phyloP scores from a whole-genome alignment of 2,329 filamentous ascomycete genomes.

The Aspergillus sp. region DNA sequence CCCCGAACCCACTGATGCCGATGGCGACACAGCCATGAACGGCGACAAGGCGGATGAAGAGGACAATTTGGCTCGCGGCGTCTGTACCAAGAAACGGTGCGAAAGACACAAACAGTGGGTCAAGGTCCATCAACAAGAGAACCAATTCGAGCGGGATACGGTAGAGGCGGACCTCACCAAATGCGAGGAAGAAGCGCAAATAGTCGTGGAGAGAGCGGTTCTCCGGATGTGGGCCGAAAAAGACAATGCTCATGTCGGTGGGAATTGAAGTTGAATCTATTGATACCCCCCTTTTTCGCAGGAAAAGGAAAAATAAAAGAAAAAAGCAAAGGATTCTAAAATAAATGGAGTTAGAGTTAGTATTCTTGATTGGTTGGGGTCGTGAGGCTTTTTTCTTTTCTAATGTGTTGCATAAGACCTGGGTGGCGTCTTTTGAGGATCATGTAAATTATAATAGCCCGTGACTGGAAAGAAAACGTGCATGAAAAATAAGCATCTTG shows the following conservation, averaged over 20 bases:
- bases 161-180: slow-evolving; percentile 33
- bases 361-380: slow-evolving; percentile 6
- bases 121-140: slow-evolving; percentile 43
- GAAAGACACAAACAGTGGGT: slow-evolving; percentile 45
- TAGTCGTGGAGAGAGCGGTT: slow-evolving; percentile 41
- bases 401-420: too few species aligned
- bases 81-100: slow-evolving; percentile 45
- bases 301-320: too few species aligned
- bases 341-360: slow-evolving; percentile 20
- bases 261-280: slow-evolving; percentile 7
- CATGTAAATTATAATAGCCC: neutral
- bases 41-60: slow-evolving; percentile 23
- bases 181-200: slow-evolving; percentile 37
- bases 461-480: too few species aligned
- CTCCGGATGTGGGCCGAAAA: slow-evolving; percentile 36
- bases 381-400: neutral
- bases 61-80: slow-evolving; percentile 32
- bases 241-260: slow-evolving; percentile 18
- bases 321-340: slow-evolving; percentile 11
- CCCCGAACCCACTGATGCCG: slow-evolving; percentile 18
- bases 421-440: neutral
- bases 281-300: slow-evolving; percentile 22
- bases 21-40: slow-evolving; percentile 33
- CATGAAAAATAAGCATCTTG: neutral
- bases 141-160: slow-evolving; percentile 38